These are phyloP conservation scores for Colletotrichum musae DNA, from an alignment of 2,329 filamentous ascomycete species.

Conservation along the genomic window DNA sequence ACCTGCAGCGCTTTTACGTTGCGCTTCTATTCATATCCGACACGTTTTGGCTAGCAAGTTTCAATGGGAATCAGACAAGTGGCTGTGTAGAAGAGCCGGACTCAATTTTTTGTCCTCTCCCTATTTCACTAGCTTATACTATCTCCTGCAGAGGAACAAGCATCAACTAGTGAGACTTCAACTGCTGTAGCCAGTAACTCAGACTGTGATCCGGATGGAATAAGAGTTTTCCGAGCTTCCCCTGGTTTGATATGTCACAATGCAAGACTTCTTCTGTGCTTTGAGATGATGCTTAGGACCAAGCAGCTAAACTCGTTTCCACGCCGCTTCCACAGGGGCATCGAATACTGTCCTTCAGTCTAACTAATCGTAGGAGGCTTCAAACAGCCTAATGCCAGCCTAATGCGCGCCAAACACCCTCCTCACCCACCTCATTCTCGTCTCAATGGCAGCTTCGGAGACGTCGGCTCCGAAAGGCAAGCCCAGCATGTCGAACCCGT, in stretches of 20 bases:
- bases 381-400: not conserved
- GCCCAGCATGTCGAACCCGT: slow-evolving; percentile 53
- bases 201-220: slow-evolving; percentile 30
- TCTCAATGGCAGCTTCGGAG: slow-evolving; percentile 31
- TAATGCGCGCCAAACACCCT: slow-evolving; percentile 1
- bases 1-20: not conserved
- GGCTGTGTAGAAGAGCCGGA: slow-evolving; percentile 20
- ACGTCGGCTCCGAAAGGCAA: slow-evolving; percentile 24
- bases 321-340: not conserved
- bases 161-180: not conserved
- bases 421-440: slow-evolving; percentile 33
- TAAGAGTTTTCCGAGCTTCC: not conserved
- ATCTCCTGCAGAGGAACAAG: not conserved
- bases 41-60: slow-evolving; percentile 6
- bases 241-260: not conserved
- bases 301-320: too few species aligned
- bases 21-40: not conserved
- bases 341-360: not conserved
- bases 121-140: too few species aligned
- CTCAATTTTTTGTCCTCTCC: not conserved
- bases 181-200: not conserved
- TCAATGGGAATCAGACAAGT: slow-evolving; percentile 23
- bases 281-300: slow-evolving; percentile 19
- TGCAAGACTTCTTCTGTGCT: not conserved
- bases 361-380: not conserved